Percentiles rank a stretch among this genome's conserved stretches.
phyloP scores from a whole-genome alignment of 176 grass and related monocot species.

The Hyparrhenia diplandra region DNA sequence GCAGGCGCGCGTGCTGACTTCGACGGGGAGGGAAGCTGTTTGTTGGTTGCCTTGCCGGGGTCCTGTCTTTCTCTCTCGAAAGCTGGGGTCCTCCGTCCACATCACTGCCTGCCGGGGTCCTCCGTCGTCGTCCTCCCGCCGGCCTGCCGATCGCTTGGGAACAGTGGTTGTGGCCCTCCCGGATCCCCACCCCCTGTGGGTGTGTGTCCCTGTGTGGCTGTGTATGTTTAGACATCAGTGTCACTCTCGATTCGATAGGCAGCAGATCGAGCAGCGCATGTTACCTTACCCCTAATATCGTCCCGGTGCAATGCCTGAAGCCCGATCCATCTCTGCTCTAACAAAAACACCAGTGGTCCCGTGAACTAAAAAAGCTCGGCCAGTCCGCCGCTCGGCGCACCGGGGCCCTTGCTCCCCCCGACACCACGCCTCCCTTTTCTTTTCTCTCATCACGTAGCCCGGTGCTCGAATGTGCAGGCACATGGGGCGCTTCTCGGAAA shows the following conservation, averaged over 20 bases:
- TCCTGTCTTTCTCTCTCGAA: not conserved
- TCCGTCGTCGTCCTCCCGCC: not conserved
- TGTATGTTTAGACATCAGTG: not conserved
- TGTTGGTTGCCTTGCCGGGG: not conserved
- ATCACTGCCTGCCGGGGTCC: not conserved
- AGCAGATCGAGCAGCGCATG: not conserved
- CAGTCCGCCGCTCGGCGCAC: not conserved
- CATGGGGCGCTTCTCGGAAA: slow-evolving; percentile 57
- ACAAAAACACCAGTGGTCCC: not conserved
- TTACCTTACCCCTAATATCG: not conserved
- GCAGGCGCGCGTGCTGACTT: not conserved
- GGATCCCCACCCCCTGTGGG: not conserved
- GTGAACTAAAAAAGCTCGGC: not conserved
- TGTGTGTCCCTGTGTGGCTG: not conserved
- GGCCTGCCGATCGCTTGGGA: not conserved
- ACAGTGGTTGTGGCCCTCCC: not conserved
- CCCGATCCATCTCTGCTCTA: not conserved
- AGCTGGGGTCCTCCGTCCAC: not conserved
- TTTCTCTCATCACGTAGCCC: not conserved
- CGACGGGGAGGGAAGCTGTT: not conserved
- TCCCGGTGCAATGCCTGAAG: slow-evolving; percentile 12
- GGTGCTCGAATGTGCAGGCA: slow-evolving; percentile 35
- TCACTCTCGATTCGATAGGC: not conserved
- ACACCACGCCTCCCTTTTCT: slow-evolving; percentile 10
- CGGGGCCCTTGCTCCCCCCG: slow-evolving; percentile 18